Conservation (phyloP, 2,329 filamentous ascomycete genomes). For the Alternaria burnsii region DNA sequence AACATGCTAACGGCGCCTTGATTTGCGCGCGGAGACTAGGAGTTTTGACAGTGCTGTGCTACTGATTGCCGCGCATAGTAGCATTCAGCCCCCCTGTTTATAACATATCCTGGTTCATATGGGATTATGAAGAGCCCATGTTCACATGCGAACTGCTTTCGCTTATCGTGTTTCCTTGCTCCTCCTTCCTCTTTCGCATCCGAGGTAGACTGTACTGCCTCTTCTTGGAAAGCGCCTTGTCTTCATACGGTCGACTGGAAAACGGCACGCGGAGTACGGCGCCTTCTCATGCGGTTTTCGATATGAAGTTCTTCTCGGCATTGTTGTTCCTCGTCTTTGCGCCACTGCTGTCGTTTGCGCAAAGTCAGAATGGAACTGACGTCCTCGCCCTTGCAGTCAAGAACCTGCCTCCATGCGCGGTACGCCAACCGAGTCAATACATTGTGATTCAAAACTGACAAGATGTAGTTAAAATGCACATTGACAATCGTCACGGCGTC, state of each 20-base stretch:
- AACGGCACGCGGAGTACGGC: neutral
- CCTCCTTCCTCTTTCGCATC: constrained; percentile 1
- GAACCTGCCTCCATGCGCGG: constrained; percentile 20
- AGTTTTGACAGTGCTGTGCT: neutral
- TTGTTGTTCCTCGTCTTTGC: constrained; percentile 6
- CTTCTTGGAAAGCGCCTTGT: neutral
- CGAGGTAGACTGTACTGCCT: neutral
- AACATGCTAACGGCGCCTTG: constrained; percentile 3
- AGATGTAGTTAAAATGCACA: constrained; percentile 32
- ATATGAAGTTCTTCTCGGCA: constrained; percentile 10
- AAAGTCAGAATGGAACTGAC: constrained; percentile 16
- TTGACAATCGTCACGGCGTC: constrained; percentile 30
- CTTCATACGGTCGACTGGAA: neutral
- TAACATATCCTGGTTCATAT: neutral
- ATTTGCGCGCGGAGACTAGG: neutral
- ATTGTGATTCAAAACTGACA: neutral
- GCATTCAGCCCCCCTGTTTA: neutral
- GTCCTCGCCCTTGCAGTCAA: constrained; percentile 14
- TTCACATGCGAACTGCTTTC: neutral
- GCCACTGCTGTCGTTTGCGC: constrained; percentile 8
- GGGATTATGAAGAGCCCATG: neutral
- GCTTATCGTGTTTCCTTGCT: neutral
- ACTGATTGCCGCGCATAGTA: neutral
- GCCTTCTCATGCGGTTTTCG: neutral
- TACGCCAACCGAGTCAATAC: neutral